phyloP scores from a whole-genome alignment of 1,284 basidiomycete species.

The Volvariella volvacea region DNA sequence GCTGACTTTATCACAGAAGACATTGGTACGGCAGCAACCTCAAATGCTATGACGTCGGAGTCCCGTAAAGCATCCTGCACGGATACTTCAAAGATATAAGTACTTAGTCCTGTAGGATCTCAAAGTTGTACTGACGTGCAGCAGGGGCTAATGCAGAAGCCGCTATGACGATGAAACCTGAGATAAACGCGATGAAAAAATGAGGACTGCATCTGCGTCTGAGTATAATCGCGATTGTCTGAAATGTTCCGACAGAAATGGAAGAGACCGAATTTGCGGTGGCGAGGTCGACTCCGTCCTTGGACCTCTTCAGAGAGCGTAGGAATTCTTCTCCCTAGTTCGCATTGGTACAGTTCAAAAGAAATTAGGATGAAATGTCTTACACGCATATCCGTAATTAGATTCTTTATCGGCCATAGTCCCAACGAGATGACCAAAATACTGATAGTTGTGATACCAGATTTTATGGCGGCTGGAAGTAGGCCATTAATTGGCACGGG shows the following conservation, averaged over 20 bases:
- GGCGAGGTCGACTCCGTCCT: background rate
- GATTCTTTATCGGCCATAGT: background rate
- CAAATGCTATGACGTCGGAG: background rate
- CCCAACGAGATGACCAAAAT: slow-evolving; percentile 1
- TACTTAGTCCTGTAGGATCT: too few species aligned
- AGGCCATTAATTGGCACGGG: background rate
- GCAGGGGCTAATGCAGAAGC: background rate
- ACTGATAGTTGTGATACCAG: slow-evolving; percentile 1
- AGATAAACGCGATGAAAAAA: background rate
- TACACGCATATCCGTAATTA: background rate
- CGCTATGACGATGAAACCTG: background rate
- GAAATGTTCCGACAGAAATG: background rate
- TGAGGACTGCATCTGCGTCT: background rate
- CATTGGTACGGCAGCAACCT: background rate
- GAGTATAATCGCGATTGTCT: background rate
- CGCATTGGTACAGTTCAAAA: background rate
- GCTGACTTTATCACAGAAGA: background rate
- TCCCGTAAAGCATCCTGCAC: background rate
- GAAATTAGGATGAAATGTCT: background rate
- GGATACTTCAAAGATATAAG: background rate
- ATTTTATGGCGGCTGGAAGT: background rate
- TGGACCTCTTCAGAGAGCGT: background rate
- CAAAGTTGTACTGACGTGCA: background rate
- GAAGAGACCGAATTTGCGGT: background rate
- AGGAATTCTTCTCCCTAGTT: background rate